phyloP scores from a whole-genome alignment of 495 filamentous ascomycete genomes.

The Parathielavia appendiculata region DNA sequence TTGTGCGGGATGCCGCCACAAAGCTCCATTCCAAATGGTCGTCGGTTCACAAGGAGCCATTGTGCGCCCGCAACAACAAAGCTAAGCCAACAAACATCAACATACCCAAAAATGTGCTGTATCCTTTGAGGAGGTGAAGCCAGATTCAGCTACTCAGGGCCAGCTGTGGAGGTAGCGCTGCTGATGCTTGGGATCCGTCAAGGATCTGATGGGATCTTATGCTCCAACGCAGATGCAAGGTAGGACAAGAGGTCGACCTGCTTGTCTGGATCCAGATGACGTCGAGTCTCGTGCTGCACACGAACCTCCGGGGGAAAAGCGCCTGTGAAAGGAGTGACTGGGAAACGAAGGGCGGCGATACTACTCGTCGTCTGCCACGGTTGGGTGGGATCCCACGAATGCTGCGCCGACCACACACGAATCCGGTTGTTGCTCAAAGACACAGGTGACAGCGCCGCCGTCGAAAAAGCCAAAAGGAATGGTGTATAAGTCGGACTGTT shows the following conservation, averaged over 20 bases:
- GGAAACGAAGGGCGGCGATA: conserved; percentile 21
- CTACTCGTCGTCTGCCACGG: conserved; percentile 14
- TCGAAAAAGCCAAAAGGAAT: conserved; percentile 13
- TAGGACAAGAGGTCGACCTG: conserved; percentile 31
- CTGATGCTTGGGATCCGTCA: conserved; percentile 35
- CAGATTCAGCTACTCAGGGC: conserved; percentile 32
- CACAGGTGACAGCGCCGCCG: conserved; percentile 19
- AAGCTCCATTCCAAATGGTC: background rate
- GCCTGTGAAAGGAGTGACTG: conserved; percentile 37
- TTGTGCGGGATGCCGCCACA: conserved; percentile 5
- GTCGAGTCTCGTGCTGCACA: conserved; percentile 20
- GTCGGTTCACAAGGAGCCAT: background rate
- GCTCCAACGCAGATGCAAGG: conserved; percentile 20
- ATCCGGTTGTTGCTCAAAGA: conserved; percentile 13
- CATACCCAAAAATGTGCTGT: conserved; percentile 16
- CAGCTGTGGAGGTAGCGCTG: conserved; percentile 37
- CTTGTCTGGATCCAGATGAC: conserved; percentile 31
- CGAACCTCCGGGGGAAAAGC: conserved; percentile 22
- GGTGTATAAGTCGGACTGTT: background rate
- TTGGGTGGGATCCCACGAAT: conserved; percentile 13
- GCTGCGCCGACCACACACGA: too few species aligned
- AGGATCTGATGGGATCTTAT: conserved; percentile 32
- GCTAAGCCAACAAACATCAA: conserved; percentile 1
- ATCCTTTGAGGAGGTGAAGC: conserved; percentile 7
- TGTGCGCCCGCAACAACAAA: too few species aligned